Evolutionary conservation across 257 asterid species (phyloP).

Genomic region (Solanum chilense): DNA sequence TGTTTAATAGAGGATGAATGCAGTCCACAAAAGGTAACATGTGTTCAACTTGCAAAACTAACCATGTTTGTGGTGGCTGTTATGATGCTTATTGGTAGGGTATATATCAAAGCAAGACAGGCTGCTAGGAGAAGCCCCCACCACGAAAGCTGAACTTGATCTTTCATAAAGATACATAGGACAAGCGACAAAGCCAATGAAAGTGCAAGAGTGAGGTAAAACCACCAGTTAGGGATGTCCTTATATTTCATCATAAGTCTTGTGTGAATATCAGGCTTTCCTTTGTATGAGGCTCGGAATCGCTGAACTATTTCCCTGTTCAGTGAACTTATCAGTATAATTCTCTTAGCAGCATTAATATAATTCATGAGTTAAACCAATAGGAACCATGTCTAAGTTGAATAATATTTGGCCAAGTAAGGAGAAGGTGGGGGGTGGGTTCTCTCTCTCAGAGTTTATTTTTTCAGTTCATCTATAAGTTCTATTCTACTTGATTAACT

Average conservation of each 20-base stretch:
- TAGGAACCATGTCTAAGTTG: not conserved
- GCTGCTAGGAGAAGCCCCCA: constrained; percentile 62
- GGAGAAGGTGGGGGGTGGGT: not conserved
- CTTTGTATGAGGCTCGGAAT: constrained; percentile 19
- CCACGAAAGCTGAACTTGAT: constrained; percentile 71
- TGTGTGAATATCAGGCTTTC: constrained; percentile 57
- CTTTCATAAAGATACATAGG: constrained; percentile 45
- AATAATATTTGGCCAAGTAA: not conserved
- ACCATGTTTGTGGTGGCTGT: constrained; percentile 84
- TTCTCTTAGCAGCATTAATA: not conserved
- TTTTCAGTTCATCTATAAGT: not conserved
- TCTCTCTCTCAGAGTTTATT: not conserved
- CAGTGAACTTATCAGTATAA: not conserved
- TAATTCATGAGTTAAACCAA: not conserved
- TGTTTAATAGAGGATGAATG: not conserved
- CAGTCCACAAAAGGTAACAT: not conserved
- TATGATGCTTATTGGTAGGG: constrained; percentile 62
- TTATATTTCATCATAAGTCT: constrained; percentile 52
- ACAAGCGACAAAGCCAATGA: constrained; percentile 34
- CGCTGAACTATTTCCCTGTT: constrained; percentile 37
- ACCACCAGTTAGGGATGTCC: constrained; percentile 82
- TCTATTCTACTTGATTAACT: not conserved
- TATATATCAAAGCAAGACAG: constrained; percentile 31
- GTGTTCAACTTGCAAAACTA: not conserved
- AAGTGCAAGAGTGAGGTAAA: constrained; percentile 17